These are phyloP conservation scores for Aspergillus persii DNA, from an alignment of 2,329 filamentous ascomycete species.

Conservation along the genomic window DNA sequence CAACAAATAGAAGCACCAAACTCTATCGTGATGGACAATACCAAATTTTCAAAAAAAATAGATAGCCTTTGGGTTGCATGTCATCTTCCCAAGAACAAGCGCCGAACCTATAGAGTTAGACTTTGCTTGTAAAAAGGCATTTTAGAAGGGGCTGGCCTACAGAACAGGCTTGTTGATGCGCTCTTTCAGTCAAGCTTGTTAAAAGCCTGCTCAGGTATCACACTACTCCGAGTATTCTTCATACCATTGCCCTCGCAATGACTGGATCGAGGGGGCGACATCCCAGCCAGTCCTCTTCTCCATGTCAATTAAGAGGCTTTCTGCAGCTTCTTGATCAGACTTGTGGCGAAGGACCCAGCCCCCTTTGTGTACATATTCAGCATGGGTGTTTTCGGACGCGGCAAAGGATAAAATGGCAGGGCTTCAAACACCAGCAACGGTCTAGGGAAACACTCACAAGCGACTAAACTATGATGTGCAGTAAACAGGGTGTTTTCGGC, in stretches of 20 bases:
- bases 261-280: slow-evolving; percentile 21
- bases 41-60: background rate
- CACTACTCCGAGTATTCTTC: slow-evolving; percentile 13
- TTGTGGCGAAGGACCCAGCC: slow-evolving; percentile 25
- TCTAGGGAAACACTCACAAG: slow-evolving; percentile 18
- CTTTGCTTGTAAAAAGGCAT: background rate
- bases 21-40: background rate
- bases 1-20: background rate
- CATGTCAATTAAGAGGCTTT: slow-evolving; percentile 20
- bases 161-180: background rate
- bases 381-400: background rate
- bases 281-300: slow-evolving; percentile 27
- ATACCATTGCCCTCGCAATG: slow-evolving; percentile 23
- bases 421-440: background rate
- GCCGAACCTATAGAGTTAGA: background rate
- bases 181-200: background rate
- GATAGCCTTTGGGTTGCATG: background rate
- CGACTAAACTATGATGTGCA: slow-evolving; percentile 25
- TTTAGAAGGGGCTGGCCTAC: background rate
- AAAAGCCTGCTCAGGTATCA: background rate
- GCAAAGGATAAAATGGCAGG: background rate
- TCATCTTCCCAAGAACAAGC: background rate
- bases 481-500: slow-evolving; percentile 29
- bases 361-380: slow-evolving; percentile 13
- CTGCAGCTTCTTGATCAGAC: slow-evolving; percentile 25